Conservation (phyloP, 352 stramenopile species). For the Phytophthora niederhauseri region DNA sequence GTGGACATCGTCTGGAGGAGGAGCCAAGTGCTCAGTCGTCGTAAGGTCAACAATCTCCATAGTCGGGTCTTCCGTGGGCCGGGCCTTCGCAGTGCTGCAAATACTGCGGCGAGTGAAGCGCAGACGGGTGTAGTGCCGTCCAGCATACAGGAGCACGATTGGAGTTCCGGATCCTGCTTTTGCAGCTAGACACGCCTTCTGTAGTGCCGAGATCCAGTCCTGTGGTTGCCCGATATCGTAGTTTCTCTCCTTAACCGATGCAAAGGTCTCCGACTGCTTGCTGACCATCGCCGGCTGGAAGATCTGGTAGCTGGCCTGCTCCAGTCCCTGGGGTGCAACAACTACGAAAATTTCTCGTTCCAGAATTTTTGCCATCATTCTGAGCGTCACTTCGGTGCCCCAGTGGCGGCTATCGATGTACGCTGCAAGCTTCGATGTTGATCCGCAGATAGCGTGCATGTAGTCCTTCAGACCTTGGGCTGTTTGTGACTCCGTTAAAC, state of each 20-base stretch:
- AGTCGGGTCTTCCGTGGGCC: too few relatives aligned
- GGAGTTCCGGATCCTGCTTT: too few relatives aligned
- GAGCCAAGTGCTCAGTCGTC: too few relatives aligned
- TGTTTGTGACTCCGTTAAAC: background rate
- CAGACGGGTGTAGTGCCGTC: too few relatives aligned
- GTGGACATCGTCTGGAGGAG: too few relatives aligned
- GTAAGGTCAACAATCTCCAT: too few relatives aligned
- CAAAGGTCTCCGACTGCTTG: background rate
- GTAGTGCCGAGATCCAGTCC: background rate
- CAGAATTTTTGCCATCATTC: background rate
- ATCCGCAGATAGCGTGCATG: background rate
- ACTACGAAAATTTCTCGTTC: background rate
- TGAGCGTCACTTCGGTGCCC: background rate
- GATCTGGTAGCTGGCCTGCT: background rate
- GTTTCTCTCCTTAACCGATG: background rate
- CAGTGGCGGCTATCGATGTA: background rate
- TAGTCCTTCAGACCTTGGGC: background rate
- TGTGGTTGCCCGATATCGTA: background rate
- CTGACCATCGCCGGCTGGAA: background rate
- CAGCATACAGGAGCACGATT: too few relatives aligned
- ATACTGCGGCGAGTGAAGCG: too few relatives aligned
- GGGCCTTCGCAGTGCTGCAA: too few relatives aligned
- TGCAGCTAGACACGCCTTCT: background rate
- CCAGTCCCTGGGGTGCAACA: background rate
- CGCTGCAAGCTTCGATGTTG: background rate